Base-by-base conservation (phyloP, 208 protist species). In the Novymonas esmeraldas region DNA sequence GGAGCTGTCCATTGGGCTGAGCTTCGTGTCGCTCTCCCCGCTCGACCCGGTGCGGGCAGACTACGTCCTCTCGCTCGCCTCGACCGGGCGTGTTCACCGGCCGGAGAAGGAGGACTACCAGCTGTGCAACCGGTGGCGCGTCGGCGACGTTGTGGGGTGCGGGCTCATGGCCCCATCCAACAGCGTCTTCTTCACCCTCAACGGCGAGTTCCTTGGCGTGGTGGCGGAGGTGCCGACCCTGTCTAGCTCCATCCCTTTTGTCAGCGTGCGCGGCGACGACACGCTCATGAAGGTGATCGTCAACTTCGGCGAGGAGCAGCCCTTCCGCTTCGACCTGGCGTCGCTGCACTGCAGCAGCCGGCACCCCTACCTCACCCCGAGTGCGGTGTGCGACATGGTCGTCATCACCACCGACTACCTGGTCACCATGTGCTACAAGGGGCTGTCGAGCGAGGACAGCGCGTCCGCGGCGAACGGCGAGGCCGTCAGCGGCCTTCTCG, bases 111-210 rank as follows among this genome's bases (percentile, higher is more conserved):
- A 62, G 22, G 54, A 58, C 45, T 64, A 36, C 64, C 64, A 59
- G 38, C 87, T 95, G 65, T 83, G 78, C 36, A 62, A 26, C 10
- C 55, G 36, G 13, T 97, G 89, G 89, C 71, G 54, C 44, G 84
- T 87, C 9, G 85, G 84, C 24, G 92, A 97, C 78, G 82, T 94
- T 6, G 82, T 97, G 49, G 92, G 92, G 6, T 97, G 92, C 56
- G 92, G 92, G 29, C 58, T 97, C 18, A 81, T 93, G 54, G 76
- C 79, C 1, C 85, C 84, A 46, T 79, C 79, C 52, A 88, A 89
- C 64, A 79, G 79, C 39, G 85, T 97, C 29, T 97, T 97, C 64
- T 97, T 95, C 70, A 97, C 92, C 9, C 76, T 78, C 34, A 95
- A 95, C 73, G 92, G 92, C 24, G 66, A 82, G 64, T 94, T 95